Percentiles rank a stretch among this genome's conserved stretches.
Conservation (phyloP, 2,329 filamentous ascomycete species). For the Calonectria leucothoes region DNA sequence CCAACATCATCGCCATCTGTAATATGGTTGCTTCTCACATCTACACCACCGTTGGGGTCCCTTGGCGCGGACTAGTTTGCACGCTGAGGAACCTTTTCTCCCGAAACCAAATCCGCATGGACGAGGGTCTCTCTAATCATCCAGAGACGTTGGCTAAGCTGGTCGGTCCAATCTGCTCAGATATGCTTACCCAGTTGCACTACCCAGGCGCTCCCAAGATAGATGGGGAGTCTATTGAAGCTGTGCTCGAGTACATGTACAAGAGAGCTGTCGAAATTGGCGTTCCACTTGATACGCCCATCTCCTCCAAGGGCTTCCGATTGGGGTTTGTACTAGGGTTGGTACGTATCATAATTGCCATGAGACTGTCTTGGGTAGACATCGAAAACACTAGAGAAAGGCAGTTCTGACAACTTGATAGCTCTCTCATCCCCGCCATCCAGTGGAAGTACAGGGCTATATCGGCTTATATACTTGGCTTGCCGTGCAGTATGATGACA, state of each 20-base stretch:
- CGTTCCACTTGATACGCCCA: conserved; percentile 8
- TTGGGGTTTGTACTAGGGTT: conserved; percentile 2
- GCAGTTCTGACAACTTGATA: background rate
- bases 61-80: background rate
- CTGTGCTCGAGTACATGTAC: conserved; percentile 13
- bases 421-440: conserved; percentile 7
- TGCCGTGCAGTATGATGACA: conserved; percentile 18
- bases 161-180: background rate
- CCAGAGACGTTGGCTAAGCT: background rate
- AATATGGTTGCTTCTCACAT: background rate
- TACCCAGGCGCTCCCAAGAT: conserved; percentile 9
- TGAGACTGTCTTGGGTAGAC: background rate
- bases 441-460: conserved; percentile 7
- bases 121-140: background rate
- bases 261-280: conserved; percentile 13
- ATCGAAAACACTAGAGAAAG: background rate
- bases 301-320: conserved; percentile 11
- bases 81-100: background rate
- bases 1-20: too few species aligned
- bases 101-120: background rate
- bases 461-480: conserved; percentile 15
- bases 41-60: background rate
- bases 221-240: conserved; percentile 2
- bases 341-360: background rate
- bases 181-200: background rate